phyloP scores from a whole-genome alignment of 2,329 filamentous ascomycete genomes.

The Fusarium denticulatum region DNA sequence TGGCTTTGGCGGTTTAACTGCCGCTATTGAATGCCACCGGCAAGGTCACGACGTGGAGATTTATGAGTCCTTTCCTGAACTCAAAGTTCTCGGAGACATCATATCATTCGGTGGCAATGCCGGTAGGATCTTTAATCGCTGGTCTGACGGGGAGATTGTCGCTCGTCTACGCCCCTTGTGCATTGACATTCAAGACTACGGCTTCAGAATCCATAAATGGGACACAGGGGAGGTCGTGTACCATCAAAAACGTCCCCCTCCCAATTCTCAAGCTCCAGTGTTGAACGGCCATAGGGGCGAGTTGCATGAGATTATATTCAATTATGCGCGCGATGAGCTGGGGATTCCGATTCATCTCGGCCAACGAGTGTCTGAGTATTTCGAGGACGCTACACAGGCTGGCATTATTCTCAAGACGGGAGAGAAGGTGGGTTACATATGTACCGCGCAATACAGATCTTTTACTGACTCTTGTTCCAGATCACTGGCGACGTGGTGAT shows the following conservation, averaged over 20 bases:
- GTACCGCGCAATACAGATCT: rapidly evolving
- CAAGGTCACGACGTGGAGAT: slow-evolving; percentile 28
- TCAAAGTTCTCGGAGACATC: slow-evolving; percentile 63
- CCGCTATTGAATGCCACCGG: slow-evolving; percentile 30
- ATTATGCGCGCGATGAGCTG: slow-evolving; percentile 30
- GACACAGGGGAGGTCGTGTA: slow-evolving; percentile 61
- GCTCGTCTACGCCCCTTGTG: slow-evolving; percentile 33
- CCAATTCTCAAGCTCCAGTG: slow-evolving; percentile 23
- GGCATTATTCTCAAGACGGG: slow-evolving; percentile 23
- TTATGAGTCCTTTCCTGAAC: slow-evolving; percentile 46
- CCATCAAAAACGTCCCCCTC: slow-evolving; percentile 57
- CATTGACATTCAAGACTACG: slow-evolving; percentile 52
- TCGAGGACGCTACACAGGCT: background rate
- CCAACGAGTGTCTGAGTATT: slow-evolving; percentile 23
- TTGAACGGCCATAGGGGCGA: slow-evolving; percentile 32
- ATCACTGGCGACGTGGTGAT: slow-evolving; percentile 27
- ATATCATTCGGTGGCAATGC: slow-evolving; percentile 36
- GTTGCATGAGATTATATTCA: slow-evolving; percentile 27
- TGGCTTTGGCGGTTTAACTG: slow-evolving; percentile 29
- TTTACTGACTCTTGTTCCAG: background rate
- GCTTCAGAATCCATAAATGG: slow-evolving; percentile 49
- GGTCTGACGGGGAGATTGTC: slow-evolving; percentile 59
- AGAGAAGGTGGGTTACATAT: background rate
- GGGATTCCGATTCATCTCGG: slow-evolving; percentile 21
- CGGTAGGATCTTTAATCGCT: slow-evolving; percentile 65